These are phyloP conservation scores for Capsicum rhomboideum DNA, from an alignment of 257 asterid species.

Conservation along the genomic window DNA sequence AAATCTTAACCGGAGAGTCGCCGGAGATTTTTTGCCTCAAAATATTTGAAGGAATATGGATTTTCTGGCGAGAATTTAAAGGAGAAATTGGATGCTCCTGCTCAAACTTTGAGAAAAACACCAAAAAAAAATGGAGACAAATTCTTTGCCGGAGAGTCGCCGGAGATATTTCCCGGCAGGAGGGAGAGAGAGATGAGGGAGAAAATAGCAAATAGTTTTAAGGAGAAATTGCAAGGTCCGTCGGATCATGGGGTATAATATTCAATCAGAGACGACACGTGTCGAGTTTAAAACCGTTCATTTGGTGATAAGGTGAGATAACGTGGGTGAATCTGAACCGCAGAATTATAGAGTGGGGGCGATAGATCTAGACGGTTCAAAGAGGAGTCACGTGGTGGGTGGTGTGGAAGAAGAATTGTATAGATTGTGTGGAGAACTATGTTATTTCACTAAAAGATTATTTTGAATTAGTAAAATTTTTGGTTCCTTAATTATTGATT, in stretches of 20 bases:
- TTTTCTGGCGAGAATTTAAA: no score
- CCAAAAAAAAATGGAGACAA: no score
- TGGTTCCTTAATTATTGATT: neutral
- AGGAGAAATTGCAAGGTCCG: neutral
- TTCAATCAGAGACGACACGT: neutral
- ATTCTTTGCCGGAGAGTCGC: no score
- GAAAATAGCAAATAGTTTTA: neutral
- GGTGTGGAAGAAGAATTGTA: neutral
- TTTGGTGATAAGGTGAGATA: neutral
- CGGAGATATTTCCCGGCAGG: no score
- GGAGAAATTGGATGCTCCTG: no score
- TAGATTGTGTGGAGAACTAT: neutral
- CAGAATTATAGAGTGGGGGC: neutral
- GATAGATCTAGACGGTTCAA: neutral
- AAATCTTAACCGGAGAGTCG: neutral
- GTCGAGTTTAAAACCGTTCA: neutral
- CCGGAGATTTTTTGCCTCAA: neutral
- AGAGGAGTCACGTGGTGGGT: conserved; percentile 1
- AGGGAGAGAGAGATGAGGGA: neutral
- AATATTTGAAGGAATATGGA: neutral
- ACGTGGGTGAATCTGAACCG: neutral
- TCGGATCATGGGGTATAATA: conserved; percentile 4
- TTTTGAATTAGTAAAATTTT: neutral
- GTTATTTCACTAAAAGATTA: neutral
- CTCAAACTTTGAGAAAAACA: no score